Evolutionary conservation across 805 yeast genomes (phyloP).

Genomic region (Saccharomycopsis javanensis): DNA sequence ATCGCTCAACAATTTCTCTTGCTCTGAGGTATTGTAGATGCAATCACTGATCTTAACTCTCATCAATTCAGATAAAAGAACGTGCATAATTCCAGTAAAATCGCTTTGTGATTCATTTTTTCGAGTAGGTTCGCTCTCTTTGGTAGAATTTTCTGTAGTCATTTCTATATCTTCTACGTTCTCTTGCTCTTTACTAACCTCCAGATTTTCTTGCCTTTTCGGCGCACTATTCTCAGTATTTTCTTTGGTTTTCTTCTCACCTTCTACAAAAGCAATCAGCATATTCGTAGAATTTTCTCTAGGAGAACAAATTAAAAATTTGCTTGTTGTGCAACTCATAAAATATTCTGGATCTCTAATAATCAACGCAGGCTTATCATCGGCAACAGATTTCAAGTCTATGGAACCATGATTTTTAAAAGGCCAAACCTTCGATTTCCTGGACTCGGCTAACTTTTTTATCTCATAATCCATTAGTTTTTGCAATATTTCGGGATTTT

Average conservation of each 20-base stretch:
- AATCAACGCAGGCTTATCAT: conserved; percentile 39
- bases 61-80: conserved; percentile 59
- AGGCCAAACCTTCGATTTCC: conserved; percentile 4
- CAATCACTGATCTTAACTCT: conserved; percentile 30
- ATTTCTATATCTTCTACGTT: conserved; percentile 26
- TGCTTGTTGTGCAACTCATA: conserved; percentile 22
- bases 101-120: conserved; percentile 11
- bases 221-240: background rate
- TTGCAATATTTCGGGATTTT: conserved; percentile 41
- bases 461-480: conserved; percentile 30
- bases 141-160: conserved; percentile 11
- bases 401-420: conserved; percentile 24
- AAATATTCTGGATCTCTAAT: conserved; percentile 38
- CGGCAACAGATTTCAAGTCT: conserved; percentile 38
- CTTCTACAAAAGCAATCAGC: background rate
- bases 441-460: conserved; percentile 36
- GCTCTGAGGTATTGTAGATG: conserved; percentile 21
- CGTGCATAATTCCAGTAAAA: conserved; percentile 50
- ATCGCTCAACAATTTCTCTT: conserved; percentile 16
- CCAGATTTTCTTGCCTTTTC: background rate
- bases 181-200: conserved; percentile 13
- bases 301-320: conserved; percentile 30
- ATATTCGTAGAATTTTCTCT: conserved; percentile 15
- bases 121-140: conserved; percentile 21
- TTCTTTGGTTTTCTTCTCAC: conserved; percentile 17